Base-by-base conservation (phyloP, 148 eudicot genomes). In the Vaccinium darrowii region DNA sequence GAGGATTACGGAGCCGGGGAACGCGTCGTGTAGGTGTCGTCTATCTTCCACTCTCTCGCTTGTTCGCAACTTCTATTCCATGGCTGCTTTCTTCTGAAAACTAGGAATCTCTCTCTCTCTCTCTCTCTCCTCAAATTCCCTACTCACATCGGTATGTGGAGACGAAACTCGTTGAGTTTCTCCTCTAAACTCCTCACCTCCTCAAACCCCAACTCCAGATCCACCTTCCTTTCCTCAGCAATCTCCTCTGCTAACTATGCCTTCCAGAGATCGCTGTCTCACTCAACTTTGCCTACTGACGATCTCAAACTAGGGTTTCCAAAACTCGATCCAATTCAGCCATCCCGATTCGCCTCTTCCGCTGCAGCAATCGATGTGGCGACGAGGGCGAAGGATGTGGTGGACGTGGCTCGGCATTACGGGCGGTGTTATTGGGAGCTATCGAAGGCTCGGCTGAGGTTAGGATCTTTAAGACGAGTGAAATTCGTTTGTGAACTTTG, bases 401-500 rank as follows among this genome's bases (percentile, higher is more conserved):
- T 88, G 33, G 94, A 90, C 7, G 71, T 85, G 74, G 84, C 90
- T 50, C 88, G 91, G 57, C 93, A 91, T 75, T 96, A 92, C 67
- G 93, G 98, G 1, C 90, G 87, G 58, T 96, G 98, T 87, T 96
- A 96, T 86, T 94, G 91, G 93, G 98, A 96, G 88, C 95, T 96
- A 25, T 96, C 98, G 12, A 96, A 96, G 86, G 98, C 97, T 80
- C 91, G 91, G n/a, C 89, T 96, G 54, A 96, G 98, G 98, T 96
- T 83, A 75, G 30, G 83, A 14, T 78, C 58, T 16, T 15, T 19
- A 0, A 0, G 60, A 78, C 33, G 81, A 27, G 6, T 52, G 27
- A 21, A 16, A 49, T 30, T 30, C 3, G 18, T 54, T 39, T 79
- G 18, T 79, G 81, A 27, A 43, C 30, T 79, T 78, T 52, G 56